A percentile compares a stretch with the other conserved stretches of the same genome.
These are phyloP conservation scores for Cystobasidium pallidum DNA, from an alignment of 1,284 basidiomycete genomes.

Conservation along the genomic window DNA sequence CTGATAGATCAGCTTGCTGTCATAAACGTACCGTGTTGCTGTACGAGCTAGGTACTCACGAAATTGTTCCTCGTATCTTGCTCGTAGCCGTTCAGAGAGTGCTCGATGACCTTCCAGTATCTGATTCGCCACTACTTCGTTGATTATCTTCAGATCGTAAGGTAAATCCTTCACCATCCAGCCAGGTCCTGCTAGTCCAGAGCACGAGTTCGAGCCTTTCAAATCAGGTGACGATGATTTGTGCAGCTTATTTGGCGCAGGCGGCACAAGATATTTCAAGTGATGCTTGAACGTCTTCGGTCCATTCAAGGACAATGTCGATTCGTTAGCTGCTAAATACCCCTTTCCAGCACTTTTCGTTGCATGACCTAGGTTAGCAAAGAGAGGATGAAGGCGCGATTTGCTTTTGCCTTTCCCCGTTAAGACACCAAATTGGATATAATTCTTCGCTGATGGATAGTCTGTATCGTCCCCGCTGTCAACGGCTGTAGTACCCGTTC, in stretches of 20 bases:
- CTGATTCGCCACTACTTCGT: slow-evolving; percentile 79
- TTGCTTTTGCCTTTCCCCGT: neutral
- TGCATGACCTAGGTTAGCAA: slow-evolving; percentile 2
- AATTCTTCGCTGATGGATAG: slow-evolving; percentile 1
- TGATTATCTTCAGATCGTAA: slow-evolving; percentile 78
- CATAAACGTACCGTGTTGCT: no score
- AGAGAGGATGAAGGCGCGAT: slow-evolving; percentile 28
- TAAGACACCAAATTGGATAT: slow-evolving; percentile 3
- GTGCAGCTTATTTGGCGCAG: slow-evolving; percentile 46
- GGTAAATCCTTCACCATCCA: slow-evolving; percentile 58
- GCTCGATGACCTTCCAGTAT: slow-evolving; percentile 84
- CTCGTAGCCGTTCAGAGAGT: slow-evolving; percentile 76
- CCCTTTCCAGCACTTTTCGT: neutral
- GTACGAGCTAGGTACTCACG: neutral
- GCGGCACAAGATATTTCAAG: slow-evolving; percentile 43
- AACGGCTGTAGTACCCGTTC: slow-evolving; percentile 28
- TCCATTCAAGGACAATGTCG: slow-evolving; percentile 4
- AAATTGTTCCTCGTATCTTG: slow-evolving; percentile 88
- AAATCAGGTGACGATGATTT: slow-evolving; percentile 33
- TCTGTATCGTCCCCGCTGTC: slow-evolving; percentile 38
- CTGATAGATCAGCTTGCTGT: no score
- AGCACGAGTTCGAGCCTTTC: slow-evolving; percentile 12
- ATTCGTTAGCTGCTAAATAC: neutral
- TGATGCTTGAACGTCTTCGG: slow-evolving; percentile 46
- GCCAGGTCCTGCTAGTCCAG: neutral